Base-by-base conservation (phyloP, 2,329 filamentous ascomycete species). In the Juglanconis oblonga region DNA sequence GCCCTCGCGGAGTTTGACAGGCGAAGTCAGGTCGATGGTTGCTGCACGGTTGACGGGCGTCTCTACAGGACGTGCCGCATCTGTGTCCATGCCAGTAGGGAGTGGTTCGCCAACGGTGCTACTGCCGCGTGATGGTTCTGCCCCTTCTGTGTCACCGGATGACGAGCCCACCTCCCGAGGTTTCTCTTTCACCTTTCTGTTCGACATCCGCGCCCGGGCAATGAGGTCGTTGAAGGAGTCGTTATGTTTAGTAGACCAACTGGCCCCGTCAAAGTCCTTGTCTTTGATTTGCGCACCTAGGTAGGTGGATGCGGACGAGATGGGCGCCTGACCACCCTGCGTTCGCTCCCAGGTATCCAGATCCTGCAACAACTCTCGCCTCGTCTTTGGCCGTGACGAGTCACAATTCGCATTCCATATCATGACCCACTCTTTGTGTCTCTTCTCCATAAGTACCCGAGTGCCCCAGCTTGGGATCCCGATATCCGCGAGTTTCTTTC, bases 341-440 rank as follows among this genome's bases (percentile, higher is more conserved):
- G 90, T 94, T 49, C 87, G 83, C 73, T 99, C 95, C 94, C 95
- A 98, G 1, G 84, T 75, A 29, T 94, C 89, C 11, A 99, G 73
- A 62, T 98, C 94, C 13, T 84, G 85, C 14, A 96, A 74, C 4
- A 99, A 74, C 59, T 95, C 88, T 6, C 76, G 70, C 64, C 90
- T 91, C 10, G 80, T 79, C 70, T 89, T 90, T 0, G 92, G 92
- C 1, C 79, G 78, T 40, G 83, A 84, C 2, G 93, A 89, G 73
- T 99, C 95, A 74, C 92, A 97, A 71, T 99, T 99, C 10, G 96
- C 91, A 72, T 99, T 99, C 89, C 92, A 97, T 17, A 99, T 77
- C 42, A 95, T 97, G 55, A 95, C 82, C 93, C 93, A 99, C 73
- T 99, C 95, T 31, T 85, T 91, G 69, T 98, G 93, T 17, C 96